These are phyloP conservation scores for Podospora anserina DNA, from an alignment of 495 filamentous ascomycete genomes.

Conservation along the genomic window DNA sequence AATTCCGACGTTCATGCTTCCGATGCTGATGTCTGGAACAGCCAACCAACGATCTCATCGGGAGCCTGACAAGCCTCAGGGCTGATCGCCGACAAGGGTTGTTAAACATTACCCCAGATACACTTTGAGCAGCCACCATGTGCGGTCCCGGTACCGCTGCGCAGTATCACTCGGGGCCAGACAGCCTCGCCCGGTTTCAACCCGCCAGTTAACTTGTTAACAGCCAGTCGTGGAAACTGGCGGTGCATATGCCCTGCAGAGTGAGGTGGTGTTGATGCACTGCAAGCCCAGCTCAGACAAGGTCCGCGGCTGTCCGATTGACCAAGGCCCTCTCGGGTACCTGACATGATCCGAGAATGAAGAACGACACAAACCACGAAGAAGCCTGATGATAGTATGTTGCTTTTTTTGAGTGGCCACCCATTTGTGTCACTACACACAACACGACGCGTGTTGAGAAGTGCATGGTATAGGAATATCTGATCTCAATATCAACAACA, in stretches of 20 bases:
- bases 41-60: slow-evolving; percentile 12
- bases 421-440: background rate
- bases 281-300: background rate
- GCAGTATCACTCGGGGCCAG: background rate
- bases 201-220: background rate
- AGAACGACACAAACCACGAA: background rate
- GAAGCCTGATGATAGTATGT: background rate
- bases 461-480: background rate
- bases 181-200: background rate
- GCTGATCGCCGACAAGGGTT: slow-evolving; percentile 23
- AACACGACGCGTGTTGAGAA: background rate
- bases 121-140: background rate
- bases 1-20: slow-evolving; percentile 17
- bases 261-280: background rate
- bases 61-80: background rate
- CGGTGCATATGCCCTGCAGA: slow-evolving; percentile 10
- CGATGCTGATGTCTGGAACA: slow-evolving; percentile 7
- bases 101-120: background rate
- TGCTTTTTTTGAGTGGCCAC: background rate
- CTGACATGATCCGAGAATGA: slow-evolving; percentile 6
- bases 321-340: slow-evolving; percentile 2
- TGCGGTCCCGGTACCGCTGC: background rate
- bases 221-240: background rate
- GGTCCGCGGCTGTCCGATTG: background rate
- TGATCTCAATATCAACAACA: background rate